These are phyloP conservation scores for Acacia acuminata DNA, from an alignment of 306 rosid species.

Conservation along the genomic window DNA sequence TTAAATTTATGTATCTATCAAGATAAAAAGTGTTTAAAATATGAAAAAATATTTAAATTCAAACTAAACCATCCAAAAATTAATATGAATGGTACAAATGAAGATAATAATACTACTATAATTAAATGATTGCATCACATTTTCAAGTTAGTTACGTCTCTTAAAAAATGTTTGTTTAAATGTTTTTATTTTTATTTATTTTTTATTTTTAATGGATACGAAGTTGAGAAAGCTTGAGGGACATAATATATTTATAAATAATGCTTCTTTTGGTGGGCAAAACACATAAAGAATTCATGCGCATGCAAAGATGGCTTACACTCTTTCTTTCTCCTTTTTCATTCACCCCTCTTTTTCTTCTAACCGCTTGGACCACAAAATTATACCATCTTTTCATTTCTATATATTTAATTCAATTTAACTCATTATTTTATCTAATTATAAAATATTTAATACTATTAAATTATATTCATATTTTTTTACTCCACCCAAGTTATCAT, in stretches of 20 bases:
- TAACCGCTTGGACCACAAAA: background rate
- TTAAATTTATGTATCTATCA: too few relatives aligned
- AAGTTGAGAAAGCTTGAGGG: background rate
- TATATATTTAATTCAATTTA: background rate
- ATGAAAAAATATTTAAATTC: too few relatives aligned
- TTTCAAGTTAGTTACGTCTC: background rate
- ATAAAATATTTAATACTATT: background rate
- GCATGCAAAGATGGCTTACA: background rate
- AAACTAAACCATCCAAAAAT: too few relatives aligned
- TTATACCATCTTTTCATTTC: background rate
- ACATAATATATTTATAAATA: background rate
- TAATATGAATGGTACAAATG: too few relatives aligned
- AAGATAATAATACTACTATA: background rate
- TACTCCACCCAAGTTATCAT: background rate
- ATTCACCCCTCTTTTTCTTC: background rate
- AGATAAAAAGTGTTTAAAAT: too few relatives aligned
- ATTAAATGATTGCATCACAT: background rate
- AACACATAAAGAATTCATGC: slow-evolving; percentile 8
- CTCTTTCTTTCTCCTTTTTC: background rate
- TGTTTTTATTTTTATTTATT: background rate
- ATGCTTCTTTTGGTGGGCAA: background rate
- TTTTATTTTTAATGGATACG: background rate
- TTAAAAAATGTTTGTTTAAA: background rate
- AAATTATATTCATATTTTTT: background rate
- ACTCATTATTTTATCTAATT: background rate